Percentiles rank a stretch among this genome's conserved stretches.
Evolutionary conservation across 495 filamentous ascomycete genomes (phyloP).

Genomic region (Saxophila tyrrhenica): DNA sequence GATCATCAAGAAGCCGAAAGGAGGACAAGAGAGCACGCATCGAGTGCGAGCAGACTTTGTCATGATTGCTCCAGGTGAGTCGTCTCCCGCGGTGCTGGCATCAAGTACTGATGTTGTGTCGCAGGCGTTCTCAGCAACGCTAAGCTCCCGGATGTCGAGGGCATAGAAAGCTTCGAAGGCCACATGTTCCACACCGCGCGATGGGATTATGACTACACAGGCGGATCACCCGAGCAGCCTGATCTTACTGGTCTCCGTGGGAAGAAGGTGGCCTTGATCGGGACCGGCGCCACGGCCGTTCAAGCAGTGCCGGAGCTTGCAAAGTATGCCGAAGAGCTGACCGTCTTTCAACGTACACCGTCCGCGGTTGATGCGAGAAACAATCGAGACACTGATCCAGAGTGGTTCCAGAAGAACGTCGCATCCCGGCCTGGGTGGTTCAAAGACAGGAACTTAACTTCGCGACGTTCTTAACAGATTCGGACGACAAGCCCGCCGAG

Average conservation of each 20-base stretch:
- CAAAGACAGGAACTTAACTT: slow-evolving; percentile 21
- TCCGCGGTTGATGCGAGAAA: slow-evolving; percentile 38
- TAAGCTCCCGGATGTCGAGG: slow-evolving; percentile 35
- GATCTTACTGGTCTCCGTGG: slow-evolving; percentile 35
- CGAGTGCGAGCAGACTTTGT: slow-evolving; percentile 14
- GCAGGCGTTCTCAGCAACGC: slow-evolving; percentile 35
- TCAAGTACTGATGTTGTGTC: slow-evolving; percentile 15
- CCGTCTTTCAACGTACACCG: slow-evolving; percentile 47
- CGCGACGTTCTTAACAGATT: slow-evolving; percentile 22
- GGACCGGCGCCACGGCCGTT: slow-evolving; percentile 46
- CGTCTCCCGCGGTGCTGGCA: slow-evolving; percentile 31
- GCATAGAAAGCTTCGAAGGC: slow-evolving; percentile 37
- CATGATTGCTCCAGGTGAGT: slow-evolving; percentile 5
- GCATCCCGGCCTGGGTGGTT: slow-evolving; percentile 31
- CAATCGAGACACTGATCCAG: slow-evolving; percentile 38
- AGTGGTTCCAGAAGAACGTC: slow-evolving; percentile 38
- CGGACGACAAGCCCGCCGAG: slow-evolving; percentile 28
- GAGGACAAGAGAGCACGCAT: background rate
- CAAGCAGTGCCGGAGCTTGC: slow-evolving; percentile 42
- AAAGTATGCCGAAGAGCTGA: slow-evolving; percentile 39
- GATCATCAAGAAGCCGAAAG: slow-evolving; percentile 26
- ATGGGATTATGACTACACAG: slow-evolving; percentile 44
- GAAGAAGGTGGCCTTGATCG: slow-evolving; percentile 43
- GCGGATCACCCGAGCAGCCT: slow-evolving; percentile 38
- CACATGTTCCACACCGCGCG: slow-evolving; percentile 42